phyloP scores from a whole-genome alignment of 768 basidiomycete genomes.

The Tulasnella calospora region DNA sequence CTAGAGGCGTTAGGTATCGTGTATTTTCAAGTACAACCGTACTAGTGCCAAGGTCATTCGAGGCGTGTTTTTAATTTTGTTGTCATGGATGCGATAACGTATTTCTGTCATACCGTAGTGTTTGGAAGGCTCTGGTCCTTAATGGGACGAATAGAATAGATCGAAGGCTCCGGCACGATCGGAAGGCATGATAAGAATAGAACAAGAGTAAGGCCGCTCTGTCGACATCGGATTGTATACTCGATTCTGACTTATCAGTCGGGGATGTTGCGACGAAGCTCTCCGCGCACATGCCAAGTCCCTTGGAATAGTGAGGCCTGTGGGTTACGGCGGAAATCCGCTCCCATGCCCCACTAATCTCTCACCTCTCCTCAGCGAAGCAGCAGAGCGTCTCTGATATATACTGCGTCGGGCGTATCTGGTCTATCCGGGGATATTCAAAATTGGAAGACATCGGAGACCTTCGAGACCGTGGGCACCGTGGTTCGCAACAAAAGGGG shows the following conservation, averaged over 20 bases:
- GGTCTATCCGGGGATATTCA: background rate
- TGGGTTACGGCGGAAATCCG: background rate
- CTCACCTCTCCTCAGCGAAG: background rate
- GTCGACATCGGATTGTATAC: background rate
- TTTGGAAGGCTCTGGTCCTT: background rate
- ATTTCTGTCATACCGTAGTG: background rate
- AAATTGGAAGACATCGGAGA: background rate
- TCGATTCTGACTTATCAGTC: background rate
- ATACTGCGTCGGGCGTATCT: background rate
- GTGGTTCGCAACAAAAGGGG: background rate
- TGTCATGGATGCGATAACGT: background rate
- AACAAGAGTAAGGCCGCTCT: background rate
- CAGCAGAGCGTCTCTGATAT: background rate
- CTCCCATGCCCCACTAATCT: background rate
- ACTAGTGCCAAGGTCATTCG: too few relatives aligned
- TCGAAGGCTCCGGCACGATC: constrained; percentile 1
- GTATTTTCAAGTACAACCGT: too few relatives aligned
- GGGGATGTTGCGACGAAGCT: background rate
- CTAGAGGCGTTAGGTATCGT: too few relatives aligned
- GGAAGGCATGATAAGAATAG: background rate
- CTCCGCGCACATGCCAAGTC: background rate
- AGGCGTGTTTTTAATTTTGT: background rate
- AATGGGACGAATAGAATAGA: background rate
- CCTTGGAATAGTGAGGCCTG: background rate
- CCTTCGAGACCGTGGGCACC: background rate